Base-by-base conservation (phyloP, 1,284 basidiomycete genomes). In the Chalciporus piperatoides region DNA sequence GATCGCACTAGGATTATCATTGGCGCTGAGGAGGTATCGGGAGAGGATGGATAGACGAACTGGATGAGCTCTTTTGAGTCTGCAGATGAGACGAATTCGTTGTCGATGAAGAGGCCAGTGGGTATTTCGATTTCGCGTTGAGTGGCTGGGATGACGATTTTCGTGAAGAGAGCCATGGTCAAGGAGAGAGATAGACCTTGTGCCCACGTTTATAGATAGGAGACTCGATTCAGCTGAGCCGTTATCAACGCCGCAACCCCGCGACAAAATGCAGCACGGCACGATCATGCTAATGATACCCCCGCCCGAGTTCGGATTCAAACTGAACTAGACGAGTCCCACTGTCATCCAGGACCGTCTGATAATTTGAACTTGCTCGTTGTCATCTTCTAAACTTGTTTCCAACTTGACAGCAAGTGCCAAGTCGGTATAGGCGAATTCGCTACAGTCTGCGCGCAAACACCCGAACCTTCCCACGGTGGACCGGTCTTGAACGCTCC, bases 71-170 rank as follows among this genome's bases (percentile, higher is more conserved):
- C 82, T 19, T 72, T 64, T 28, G 79, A 81, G 58, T 86, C 82
- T 21, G 76, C 73, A 9, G 83, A 87, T 11, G 78, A 65, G 25
- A 92, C 86, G 58, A 91, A 94, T 63, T 90, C 76, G 68, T 92
- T 92, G 75, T 92, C 85, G 69, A 97, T 96, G 76, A 95, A 96
- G 37, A 96, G 79, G 28, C 91, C 92, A 4, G 89, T 91, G 14
- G 83, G 84, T 28, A 92, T 74, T 27, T 73, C 72, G 49, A 91
- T 71, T 60, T 73, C 71, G 64, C 78, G 81, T 53, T 77, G 65
- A 10, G 71, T 62, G 36, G 64, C 56, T n/a, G 71, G 65, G 47
- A 80, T 56, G 41, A 62, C 56, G 32, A 81, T 55, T 36, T 60
- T 65, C 44, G 62, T 65, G 44, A 60, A 54, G 49, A 65, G 68